Base-by-base conservation (phyloP, 306 rosid genomes). In the Crotalaria pallida region DNA sequence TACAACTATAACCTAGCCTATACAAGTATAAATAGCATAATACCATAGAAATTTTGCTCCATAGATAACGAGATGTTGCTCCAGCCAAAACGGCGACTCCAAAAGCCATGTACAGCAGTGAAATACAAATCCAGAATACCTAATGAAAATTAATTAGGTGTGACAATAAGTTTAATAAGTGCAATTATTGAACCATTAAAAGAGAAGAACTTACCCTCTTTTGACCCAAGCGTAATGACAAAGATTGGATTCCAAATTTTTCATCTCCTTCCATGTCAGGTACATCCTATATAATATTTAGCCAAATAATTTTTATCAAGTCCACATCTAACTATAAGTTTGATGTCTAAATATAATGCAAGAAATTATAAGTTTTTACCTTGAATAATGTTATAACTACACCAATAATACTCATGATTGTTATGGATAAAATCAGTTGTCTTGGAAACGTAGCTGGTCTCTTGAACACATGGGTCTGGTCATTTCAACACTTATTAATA, bases 71-170 rank as follows among this genome's bases (percentile, higher is more conserved):
- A 40, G 91, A 86, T 55, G 87, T 67, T 69, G 77, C 82, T 58
- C 96, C 91, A 62, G 82, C 85, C 10, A 82, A 62, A 80, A 88
- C 38, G 34, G 91, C 86, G 67, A 72, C 81, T 34, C 77, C 56
- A 69, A 84, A 86, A 63, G 88, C 91, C 71, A 84, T 74, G 84
- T 82, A 80, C 74, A 88, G 87, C 44, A 88, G 85, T 3, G 79
- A 80, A 63, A 86, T 83, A 75, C 96, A 86, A 66, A 77, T 84
- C 91, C 91, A 88, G 62, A 88, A 88, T 40, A 86, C 91, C 89
- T 88, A 83, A 44, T 72, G 67, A 82, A 71, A 16, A 48, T 56
- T 10, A 58, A 31, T 56, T 38, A 79, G 56, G 48, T 43, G 51
- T 18, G 13, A 24, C 3, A 6, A 58, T 6, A 49, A 15, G 11